Conservation (phyloP, 1,284 basidiomycete genomes). For the Cutaneotrichosporon cyanovorans region DNA sequence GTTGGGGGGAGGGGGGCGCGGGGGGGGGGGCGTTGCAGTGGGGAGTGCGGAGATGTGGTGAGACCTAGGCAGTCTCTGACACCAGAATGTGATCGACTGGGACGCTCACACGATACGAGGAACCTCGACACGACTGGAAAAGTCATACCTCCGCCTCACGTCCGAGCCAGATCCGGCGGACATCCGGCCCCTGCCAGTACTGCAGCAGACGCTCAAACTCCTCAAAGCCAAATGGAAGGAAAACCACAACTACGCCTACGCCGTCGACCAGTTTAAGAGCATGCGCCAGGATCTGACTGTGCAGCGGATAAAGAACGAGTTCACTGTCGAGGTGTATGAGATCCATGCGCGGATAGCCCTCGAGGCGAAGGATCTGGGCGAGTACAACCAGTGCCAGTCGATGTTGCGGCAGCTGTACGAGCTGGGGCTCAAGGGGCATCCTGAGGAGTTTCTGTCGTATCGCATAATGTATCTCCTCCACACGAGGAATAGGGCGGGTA, state of each 20-base stretch:
- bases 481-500: conserved; percentile 87
- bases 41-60: no score
- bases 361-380: conserved; percentile 93
- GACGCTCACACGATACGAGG: conserved; percentile 93
- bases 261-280: conserved; percentile 97
- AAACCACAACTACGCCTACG: conserved; percentile 75
- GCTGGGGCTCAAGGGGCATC: conserved; percentile 79
- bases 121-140: conserved; percentile 79
- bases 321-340: conserved; percentile 96
- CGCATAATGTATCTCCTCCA: conserved; percentile 93
- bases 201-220: conserved; percentile 76
- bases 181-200: conserved; percentile 78
- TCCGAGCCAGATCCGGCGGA: conserved; percentile 90
- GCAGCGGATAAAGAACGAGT: conserved; percentile 98
- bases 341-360: conserved; percentile 96
- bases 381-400: conserved; percentile 97
- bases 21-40: no score
- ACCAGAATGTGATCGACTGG: conserved; percentile 92
- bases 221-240: conserved; percentile 84
- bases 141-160: conserved; percentile 90
- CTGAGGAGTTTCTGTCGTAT: conserved; percentile 94
- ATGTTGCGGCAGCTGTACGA: conserved; percentile 87
- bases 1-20: no score
- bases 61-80: neutral
- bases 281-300: conserved; percentile 95